Conservation (phyloP, 768 basidiomycete species). For the Suillus paluster region DNA sequence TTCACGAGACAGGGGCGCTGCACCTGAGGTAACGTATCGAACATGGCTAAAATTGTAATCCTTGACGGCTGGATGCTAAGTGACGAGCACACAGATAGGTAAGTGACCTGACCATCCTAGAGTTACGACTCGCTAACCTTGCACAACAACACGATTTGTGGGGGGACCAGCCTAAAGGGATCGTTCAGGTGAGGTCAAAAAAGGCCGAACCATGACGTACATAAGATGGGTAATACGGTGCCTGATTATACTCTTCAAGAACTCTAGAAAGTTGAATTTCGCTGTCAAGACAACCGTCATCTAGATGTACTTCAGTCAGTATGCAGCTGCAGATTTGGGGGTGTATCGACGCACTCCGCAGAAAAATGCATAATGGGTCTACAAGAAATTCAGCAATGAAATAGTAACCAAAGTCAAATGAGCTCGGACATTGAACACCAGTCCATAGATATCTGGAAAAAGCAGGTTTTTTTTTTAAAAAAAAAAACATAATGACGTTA, state of each 20-base stretch:
- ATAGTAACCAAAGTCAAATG: not conserved
- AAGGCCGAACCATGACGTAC: conserved; percentile 12
- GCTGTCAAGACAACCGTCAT: conserved; percentile 53
- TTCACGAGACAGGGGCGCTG: conserved; percentile 60
- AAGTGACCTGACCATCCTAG: not conserved
- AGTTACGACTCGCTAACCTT: conserved; percentile 39
- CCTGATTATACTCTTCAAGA: conserved; percentile 50
- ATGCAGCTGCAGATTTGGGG: not conserved
- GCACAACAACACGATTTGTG: conserved; percentile 52
- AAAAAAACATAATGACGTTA: not conserved
- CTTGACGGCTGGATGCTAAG: conserved; percentile 44
- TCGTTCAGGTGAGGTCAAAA: conserved; percentile 1
- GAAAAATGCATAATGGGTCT: conserved; percentile 65
- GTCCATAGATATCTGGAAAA: conserved; percentile 64
- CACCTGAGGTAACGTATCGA: conserved; percentile 47
- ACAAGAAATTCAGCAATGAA: conserved; percentile 28
- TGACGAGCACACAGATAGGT: conserved; percentile 1
- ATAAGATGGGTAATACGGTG: conserved; percentile 52
- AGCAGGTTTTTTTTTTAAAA: not conserved
- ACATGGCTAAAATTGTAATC: conserved; percentile 46
- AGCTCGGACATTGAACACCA: conserved; percentile 57
- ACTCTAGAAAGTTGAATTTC: conserved; percentile 48
- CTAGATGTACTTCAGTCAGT: conserved; percentile 34
- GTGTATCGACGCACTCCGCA: conserved; percentile 48
- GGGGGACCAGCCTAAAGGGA: conserved; percentile 46